A percentile compares a stretch with the other conserved stretches of the same genome.
Conservation (phyloP, 164 flowering plant genomes). For the Buxus sempervirens region DNA sequence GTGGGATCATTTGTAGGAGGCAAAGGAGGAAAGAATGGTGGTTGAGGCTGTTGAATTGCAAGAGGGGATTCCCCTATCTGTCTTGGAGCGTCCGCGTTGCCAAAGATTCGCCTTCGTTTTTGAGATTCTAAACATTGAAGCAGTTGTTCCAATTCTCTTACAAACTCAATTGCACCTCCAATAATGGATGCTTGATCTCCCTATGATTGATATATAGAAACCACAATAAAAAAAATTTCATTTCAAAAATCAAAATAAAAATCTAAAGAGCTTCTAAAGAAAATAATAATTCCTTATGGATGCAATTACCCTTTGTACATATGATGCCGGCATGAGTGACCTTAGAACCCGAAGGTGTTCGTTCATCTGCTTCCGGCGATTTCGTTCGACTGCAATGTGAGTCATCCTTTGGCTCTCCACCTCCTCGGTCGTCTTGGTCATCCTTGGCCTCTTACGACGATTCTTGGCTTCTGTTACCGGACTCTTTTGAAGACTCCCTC, state of each 20-base stretch:
- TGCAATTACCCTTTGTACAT: conserved; percentile 78
- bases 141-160: conserved; percentile 88
- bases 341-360: conserved; percentile 87
- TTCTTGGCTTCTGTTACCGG: conserved; percentile 31
- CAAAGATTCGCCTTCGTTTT: conserved; percentile 64
- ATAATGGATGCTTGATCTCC: conserved; percentile 99
- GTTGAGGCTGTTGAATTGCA: conserved; percentile 33
- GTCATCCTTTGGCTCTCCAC: conserved; percentile 99
- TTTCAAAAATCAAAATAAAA: background rate
- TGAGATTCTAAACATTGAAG: conserved; percentile 93
- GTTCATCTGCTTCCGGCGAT: conserved; percentile 94
- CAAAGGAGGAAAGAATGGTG: conserved; percentile 40
- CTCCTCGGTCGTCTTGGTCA: conserved; percentile 75
- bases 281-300: background rate
- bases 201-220: conserved; percentile 31
- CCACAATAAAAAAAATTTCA: background rate
- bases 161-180: conserved; percentile 97
- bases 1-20: conserved; percentile 38
- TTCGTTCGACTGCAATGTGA: conserved; percentile 94
- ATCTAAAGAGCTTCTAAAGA: background rate
- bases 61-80: conserved; percentile 33
- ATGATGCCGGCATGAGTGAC: conserved; percentile 93
- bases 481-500: conserved; percentile 29
- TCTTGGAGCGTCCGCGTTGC: conserved; percentile 34
- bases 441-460: conserved; percentile 74